Evolutionary conservation across 2,329 filamentous ascomycete genomes (phyloP).

Genomic region (Ophiostoma australiae): DNA sequence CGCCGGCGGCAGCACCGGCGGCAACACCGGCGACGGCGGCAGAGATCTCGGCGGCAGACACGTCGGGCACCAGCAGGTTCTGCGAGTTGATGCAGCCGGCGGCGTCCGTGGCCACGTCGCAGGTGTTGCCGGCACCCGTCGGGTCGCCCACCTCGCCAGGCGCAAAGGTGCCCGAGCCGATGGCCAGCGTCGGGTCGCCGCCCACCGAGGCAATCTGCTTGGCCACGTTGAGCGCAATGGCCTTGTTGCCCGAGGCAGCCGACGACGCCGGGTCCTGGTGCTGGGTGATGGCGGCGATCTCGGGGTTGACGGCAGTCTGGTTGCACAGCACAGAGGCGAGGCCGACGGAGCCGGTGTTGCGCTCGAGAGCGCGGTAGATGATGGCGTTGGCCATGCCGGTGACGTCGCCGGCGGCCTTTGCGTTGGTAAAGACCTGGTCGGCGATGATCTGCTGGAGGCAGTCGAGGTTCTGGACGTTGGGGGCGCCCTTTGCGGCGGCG

Average conservation of each 20-base stretch:
- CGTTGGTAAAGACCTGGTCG: slow-evolving; percentile 58
- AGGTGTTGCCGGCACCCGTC: slow-evolving; percentile 49
- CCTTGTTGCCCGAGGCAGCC: slow-evolving; percentile 57
- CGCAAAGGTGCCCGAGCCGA: slow-evolving; percentile 58
- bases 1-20: slow-evolving; percentile 10
- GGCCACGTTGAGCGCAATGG: slow-evolving; percentile 54
- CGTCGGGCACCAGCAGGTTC: slow-evolving; percentile 51
- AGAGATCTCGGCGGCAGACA: slow-evolving; percentile 49
- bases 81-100: slow-evolving; percentile 53
- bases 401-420: slow-evolving; percentile 50
- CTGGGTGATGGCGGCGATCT: slow-evolving; percentile 59
- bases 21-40: slow-evolving; percentile 41
- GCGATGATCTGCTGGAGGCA: slow-evolving; percentile 56
- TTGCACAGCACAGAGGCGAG: slow-evolving; percentile 53
- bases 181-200: slow-evolving; percentile 57
- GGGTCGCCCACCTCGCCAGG: slow-evolving; percentile 46
- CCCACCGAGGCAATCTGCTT: slow-evolving; percentile 56
- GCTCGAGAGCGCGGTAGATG: slow-evolving; percentile 51
- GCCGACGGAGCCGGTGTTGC: slow-evolving; percentile 56
- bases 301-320: slow-evolving; percentile 56
- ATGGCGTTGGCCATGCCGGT: slow-evolving; percentile 49
- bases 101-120: slow-evolving; percentile 46
- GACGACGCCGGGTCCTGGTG: slow-evolving; percentile 63
- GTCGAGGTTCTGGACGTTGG: slow-evolving; percentile 42
- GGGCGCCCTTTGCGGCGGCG: slow-evolving; percentile 34